phyloP scores from a whole-genome alignment of 2,329 filamentous ascomycete genomes.

The Stagonosporopsis chrysanthemi region DNA sequence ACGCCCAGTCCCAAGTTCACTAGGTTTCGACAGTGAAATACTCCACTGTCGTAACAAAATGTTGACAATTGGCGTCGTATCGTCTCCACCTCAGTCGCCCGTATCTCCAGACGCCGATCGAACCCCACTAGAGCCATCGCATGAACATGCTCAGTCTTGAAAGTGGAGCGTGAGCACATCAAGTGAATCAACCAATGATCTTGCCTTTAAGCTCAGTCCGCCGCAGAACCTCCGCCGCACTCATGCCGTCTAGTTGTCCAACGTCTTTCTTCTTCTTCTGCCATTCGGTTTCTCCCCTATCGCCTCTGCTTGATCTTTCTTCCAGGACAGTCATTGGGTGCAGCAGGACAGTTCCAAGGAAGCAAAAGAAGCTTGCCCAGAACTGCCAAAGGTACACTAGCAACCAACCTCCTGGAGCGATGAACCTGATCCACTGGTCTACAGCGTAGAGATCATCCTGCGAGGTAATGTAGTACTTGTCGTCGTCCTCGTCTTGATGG shows the following conservation, averaged over 20 bases:
- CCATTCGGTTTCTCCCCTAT: constrained; percentile 13
- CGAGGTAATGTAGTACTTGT: constrained; percentile 72
- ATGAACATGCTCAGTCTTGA: constrained; percentile 1
- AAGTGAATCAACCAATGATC: constrained; percentile 19
- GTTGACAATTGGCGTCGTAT: background rate
- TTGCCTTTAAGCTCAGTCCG: constrained; percentile 22
- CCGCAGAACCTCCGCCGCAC: constrained; percentile 18
- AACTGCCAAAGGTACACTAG: constrained; percentile 70
- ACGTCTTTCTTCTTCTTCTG: constrained; percentile 15
- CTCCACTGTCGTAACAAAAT: background rate
- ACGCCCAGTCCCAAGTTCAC: background rate
- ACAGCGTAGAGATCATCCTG: constrained; percentile 87
- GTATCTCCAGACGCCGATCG: constrained; percentile 4
- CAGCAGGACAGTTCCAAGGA: constrained; percentile 63
- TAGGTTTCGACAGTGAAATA: background rate
- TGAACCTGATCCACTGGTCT: constrained; percentile 77
- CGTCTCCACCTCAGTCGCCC: background rate
- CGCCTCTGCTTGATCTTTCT: constrained; percentile 24
- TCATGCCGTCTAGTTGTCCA: constrained; percentile 22
- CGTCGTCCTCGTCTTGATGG: constrained; percentile 51
- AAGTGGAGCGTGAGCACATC: background rate
- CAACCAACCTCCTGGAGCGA: constrained; percentile 65
- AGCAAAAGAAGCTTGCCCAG: constrained; percentile 69
- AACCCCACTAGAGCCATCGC: background rate
- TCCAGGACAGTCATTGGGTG: constrained; percentile 55